phyloP scores from a whole-genome alignment of 441 rosid species.

The Gossypium lobatum region DNA sequence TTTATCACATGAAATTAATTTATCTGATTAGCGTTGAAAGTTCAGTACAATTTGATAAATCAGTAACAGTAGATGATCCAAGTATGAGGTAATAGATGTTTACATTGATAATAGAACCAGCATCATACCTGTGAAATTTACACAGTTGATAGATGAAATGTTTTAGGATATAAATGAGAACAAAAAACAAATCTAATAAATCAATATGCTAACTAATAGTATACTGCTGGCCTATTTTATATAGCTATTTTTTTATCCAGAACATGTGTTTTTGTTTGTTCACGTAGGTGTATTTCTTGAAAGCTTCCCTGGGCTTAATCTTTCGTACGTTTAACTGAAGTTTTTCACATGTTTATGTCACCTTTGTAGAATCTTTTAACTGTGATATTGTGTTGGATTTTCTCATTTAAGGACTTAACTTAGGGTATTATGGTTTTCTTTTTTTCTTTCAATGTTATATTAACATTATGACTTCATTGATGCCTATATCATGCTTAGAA shows the following conservation, averaged over 20 bases:
- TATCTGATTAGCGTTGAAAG: background rate
- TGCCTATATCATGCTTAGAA: background rate
- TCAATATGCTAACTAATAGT: background rate
- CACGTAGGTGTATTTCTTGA: background rate
- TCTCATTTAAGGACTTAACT: background rate
- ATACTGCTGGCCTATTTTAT: background rate
- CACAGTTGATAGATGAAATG: slow-evolving; percentile 1
- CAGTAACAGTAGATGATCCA: background rate
- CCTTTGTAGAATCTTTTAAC: background rate
- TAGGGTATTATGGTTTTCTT: background rate
- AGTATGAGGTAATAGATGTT: background rate
- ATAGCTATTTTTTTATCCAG: background rate
- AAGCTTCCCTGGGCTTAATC: background rate
- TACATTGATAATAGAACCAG: background rate
- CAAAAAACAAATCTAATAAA: background rate
- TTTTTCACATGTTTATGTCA: background rate
- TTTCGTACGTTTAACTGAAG: background rate
- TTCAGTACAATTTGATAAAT: background rate
- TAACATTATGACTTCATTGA: background rate
- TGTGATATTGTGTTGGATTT: background rate
- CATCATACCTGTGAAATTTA: background rate
- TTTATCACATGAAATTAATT: background rate
- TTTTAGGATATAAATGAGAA: background rate
- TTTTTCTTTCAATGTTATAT: background rate
- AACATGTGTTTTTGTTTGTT: background rate